Percentiles rank a stretch among this genome's conserved stretches.
Conservation (phyloP, 2,329 filamentous ascomycete genomes). For the Fusarium kyushuense region DNA sequence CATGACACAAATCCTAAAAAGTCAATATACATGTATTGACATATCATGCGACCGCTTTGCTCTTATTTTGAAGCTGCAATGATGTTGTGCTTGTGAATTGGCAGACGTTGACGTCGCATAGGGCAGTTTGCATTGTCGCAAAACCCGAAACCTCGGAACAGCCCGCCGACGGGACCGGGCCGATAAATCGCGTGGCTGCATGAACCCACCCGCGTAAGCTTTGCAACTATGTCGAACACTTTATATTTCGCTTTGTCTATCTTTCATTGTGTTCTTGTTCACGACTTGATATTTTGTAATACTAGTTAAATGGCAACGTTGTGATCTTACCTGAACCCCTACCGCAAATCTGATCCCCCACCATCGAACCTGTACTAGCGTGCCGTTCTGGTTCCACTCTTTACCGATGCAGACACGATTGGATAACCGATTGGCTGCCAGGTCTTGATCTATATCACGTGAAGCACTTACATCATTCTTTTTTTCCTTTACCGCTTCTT, state of each 20-base stretch:
- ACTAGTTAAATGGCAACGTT: slow-evolving; percentile 2
- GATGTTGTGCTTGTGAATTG: slow-evolving; percentile 5
- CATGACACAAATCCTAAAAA: neutral
- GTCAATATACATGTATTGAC: neutral
- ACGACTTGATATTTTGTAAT: neutral
- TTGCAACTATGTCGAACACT: neutral
- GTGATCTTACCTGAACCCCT: slow-evolving; percentile 34
- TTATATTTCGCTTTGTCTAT: neutral
- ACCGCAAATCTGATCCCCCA: slow-evolving; percentile 36
- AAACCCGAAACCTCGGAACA: slow-evolving; percentile 6
- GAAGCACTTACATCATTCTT: slow-evolving; percentile 38
- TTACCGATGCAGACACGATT: slow-evolving; percentile 34
- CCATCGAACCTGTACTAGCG: slow-evolving; percentile 31
- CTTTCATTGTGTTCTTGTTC: neutral
- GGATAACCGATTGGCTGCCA: slow-evolving; percentile 36
- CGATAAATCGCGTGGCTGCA: neutral
- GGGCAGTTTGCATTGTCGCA: slow-evolving; percentile 29
- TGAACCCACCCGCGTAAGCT: neutral
- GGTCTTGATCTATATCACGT: slow-evolving; percentile 4
- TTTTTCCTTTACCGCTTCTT: slow-evolving; percentile 23
- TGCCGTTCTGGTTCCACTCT: slow-evolving; percentile 40
- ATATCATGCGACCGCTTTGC: slow-evolving; percentile 22
- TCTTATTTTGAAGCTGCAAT: neutral
- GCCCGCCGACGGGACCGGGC: neutral
- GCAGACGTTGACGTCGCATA: neutral